Evolutionary conservation across 2,329 filamentous ascomycete species (phyloP), one percentile per base, ranked within the genome.

Genomic region (Pestalotiopsis sp.): DNA sequence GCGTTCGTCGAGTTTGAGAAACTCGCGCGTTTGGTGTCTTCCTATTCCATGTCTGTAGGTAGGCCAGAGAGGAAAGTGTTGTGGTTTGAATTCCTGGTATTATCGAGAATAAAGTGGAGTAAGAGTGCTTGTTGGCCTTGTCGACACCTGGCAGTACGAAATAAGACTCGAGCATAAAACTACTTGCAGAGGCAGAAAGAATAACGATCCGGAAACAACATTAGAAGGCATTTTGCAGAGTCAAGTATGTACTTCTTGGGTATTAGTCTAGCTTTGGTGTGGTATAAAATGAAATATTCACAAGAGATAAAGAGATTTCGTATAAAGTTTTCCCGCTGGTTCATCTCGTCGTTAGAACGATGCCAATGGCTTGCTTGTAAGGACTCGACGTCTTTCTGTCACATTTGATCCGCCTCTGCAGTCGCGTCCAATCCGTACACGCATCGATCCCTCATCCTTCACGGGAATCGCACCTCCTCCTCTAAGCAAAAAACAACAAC

Each of bases 241-340:
- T n/a, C n/a, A 52, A 36, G 31, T 62, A 62, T 62, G 59, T 62
- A 62, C 59, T 62, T 62, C 31, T 62, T 36, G 59, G 45, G 27
- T 62, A 62, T 62, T 62, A 62, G 59, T 36, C 31, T 39, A 38
- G 2, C 27, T 39, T 39, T 13, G 14, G 23, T 31, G 36, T 17
- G 45, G 14, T 52, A n/a, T 52, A 52, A 52, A 52, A 52, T 52
- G 45, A 20, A 62, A 62, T 62, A 62, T 62, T 62, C 59, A 62
- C 59, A 52, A 36, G 31, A 36, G 31, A 36, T 36, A 9, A 52
- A 52, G 17, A 52, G 17, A 52, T 17, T 52, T 52, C 20, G 4
- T 52, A n/a, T n/a, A 23, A n/a, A 52, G 45, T n/a, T 20, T 52
- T 23, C 45, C 45, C 17, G 31, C 31, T 36, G 14, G 14, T n/a